Percentiles rank a stretch among this genome's conserved stretches.
phyloP scores from a whole-genome alignment of 768 basidiomycete species.

The Serendipita sp. region DNA sequence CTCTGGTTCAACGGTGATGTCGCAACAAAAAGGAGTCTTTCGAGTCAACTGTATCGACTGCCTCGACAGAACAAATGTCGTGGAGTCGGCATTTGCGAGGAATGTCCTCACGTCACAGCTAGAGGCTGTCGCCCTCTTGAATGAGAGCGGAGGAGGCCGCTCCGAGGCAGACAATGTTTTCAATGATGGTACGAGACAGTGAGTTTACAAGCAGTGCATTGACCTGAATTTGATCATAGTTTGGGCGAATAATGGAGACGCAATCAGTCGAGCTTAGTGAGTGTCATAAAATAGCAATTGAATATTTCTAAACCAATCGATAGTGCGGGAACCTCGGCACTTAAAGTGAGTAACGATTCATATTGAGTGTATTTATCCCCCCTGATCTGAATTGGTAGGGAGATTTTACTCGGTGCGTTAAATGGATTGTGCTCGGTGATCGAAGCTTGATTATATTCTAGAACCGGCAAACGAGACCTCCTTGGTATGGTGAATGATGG shows the following conservation, averaged over 20 bases:
- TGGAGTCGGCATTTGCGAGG: conserved; percentile 88
- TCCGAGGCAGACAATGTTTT: conserved; percentile 57
- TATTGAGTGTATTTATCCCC: neutral
- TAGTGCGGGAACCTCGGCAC: conserved; percentile 87
- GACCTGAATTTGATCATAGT: conserved; percentile 27
- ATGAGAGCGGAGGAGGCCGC: conserved; percentile 34
- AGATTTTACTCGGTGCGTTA: conserved; percentile 63
- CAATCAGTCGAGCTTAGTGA: conserved; percentile 77
- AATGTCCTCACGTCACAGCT: conserved; percentile 63
- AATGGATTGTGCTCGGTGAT: neutral
- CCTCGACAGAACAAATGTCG: conserved; percentile 87
- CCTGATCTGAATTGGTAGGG: conserved; percentile 31
- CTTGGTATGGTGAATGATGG: conserved; percentile 89
- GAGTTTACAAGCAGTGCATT: neutral
- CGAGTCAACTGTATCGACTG: conserved; percentile 94
- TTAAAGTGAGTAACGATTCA: conserved; percentile 48
- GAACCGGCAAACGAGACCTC: conserved; percentile 92
- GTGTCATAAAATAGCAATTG: conserved; percentile 18
- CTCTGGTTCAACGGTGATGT: conserved; percentile 49
- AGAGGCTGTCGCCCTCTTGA: conserved; percentile 51
- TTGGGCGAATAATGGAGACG: conserved; percentile 98
- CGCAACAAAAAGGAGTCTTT: conserved; percentile 74
- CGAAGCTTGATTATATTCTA: conserved; percentile 9
- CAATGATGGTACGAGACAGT: conserved; percentile 46
- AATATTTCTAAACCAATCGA: conserved; percentile 9